phyloP scores from a whole-genome alignment of 768 basidiomycete species.

The Dendrothele bispora region DNA sequence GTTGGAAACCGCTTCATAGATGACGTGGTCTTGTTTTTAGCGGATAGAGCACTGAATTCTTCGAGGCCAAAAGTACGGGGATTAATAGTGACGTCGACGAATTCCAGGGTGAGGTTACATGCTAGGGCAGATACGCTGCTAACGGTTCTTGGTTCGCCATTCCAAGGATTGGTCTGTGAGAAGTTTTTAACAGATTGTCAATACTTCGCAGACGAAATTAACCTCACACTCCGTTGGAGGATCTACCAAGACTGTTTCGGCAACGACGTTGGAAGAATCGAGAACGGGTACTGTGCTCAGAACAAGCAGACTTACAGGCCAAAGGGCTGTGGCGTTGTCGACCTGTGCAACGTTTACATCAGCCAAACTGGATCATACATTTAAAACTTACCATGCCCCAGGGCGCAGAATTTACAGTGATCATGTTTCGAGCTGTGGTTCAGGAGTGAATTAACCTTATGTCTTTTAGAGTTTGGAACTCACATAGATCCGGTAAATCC shows the following conservation, averaged over 20 bases:
- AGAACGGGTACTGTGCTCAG: not conserved
- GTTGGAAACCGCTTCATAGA: not conserved
- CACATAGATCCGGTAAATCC: no score
- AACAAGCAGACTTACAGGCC: constrained; percentile 1
- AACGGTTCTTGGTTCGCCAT: not conserved
- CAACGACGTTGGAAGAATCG: not conserved
- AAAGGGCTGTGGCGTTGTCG: not conserved
- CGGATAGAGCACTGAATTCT: not conserved
- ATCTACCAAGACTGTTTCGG: not conserved
- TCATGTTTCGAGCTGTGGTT: no score
- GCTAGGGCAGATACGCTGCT: not conserved
- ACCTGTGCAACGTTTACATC: no score
- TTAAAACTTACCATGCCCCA: no score
- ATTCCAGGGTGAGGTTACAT: constrained; percentile 3
- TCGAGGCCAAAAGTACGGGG: not conserved
- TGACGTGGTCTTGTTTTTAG: not conserved
- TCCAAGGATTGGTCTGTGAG: not conserved
- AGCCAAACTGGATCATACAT: no score
- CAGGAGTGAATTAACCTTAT: no score
- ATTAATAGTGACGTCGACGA: not conserved
- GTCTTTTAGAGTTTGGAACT: no score
- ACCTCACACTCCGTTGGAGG: constrained; percentile 5
- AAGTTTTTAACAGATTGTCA: not conserved
- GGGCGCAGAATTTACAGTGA: no score
- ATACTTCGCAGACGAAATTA: not conserved